Evolutionary conservation across 805 yeast genomes (phyloP).

Genomic region (Ogataea kodamae): DNA sequence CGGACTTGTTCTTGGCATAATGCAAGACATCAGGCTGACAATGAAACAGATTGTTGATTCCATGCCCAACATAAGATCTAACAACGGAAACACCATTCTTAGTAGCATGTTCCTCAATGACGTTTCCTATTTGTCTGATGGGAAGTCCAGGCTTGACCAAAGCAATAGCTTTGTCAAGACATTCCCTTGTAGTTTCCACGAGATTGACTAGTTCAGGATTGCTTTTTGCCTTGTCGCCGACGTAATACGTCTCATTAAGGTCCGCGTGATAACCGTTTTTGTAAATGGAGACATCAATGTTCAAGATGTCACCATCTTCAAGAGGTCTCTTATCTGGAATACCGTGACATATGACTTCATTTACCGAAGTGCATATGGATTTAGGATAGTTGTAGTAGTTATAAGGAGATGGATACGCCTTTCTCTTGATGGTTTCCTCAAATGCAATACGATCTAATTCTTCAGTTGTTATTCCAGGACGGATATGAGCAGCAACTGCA

Average conservation of each 20-base stretch:
- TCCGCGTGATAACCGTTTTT: conserved; percentile 91
- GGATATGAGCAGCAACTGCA: conserved; percentile 74
- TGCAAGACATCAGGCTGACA: conserved; percentile 92
- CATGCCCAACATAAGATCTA: conserved; percentile 91
- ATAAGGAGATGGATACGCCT: conserved; percentile 91
- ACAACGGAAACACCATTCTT: conserved; percentile 81
- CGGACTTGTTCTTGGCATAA: conserved; percentile 87
- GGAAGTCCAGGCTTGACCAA: conserved; percentile 88
- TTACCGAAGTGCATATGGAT: conserved; percentile 87
- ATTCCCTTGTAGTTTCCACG: conserved; percentile 89
- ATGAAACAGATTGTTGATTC: conserved; percentile 83
- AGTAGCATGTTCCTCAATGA: conserved; percentile 82
- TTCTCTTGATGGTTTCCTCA: conserved; percentile 80
- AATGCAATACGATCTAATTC: conserved; percentile 85
- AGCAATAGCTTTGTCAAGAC: conserved; percentile 78
- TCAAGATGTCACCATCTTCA: conserved; percentile 91
- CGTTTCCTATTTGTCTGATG: conserved; percentile 80
- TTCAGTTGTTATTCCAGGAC: conserved; percentile 91
- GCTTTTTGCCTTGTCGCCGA: conserved; percentile 82
- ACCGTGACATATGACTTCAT: conserved; percentile 96
- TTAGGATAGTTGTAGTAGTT: conserved; percentile 94
- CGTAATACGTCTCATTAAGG: conserved; percentile 93
- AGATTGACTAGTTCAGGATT: conserved; percentile 80
- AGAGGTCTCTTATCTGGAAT: conserved; percentile 87
- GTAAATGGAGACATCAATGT: conserved; percentile 82